Conservation (phyloP, 805 yeast species). For the Candida arabinofermentans region DNA sequence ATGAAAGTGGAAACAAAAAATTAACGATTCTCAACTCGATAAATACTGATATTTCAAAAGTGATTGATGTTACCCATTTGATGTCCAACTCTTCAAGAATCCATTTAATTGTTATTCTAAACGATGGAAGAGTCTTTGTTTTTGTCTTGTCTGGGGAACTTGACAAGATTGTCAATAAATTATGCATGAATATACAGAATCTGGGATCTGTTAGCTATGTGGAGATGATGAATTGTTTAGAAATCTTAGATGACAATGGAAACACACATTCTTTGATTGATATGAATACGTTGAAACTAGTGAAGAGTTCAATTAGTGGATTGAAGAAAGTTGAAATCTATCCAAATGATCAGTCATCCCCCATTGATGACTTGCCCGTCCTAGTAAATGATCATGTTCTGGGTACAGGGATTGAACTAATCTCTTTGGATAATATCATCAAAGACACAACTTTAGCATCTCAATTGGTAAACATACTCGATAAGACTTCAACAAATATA, state of each 20-base stretch:
- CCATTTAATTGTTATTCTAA: constrained; percentile 7
- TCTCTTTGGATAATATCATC: constrained; percentile 8
- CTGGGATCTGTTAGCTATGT: too few species aligned
- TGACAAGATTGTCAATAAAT: constrained; percentile 5
- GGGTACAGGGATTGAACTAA: constrained; percentile 5
- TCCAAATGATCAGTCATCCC: constrained; percentile 2
- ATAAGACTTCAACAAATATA: not conserved
- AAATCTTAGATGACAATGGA: constrained; percentile 3
- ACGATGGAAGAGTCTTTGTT: constrained; percentile 2
- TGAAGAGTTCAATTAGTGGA: too few species aligned
- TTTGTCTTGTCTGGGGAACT: constrained; percentile 9
- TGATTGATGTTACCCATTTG: constrained; percentile 8
- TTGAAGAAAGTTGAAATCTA: constrained; percentile 4
- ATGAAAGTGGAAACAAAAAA: too few species aligned
- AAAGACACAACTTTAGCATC: not conserved
- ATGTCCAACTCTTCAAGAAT: not conserved
- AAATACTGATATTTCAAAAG: constrained; percentile 4
- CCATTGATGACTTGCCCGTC: constrained; percentile 10
- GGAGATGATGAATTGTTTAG: constrained; percentile 8
- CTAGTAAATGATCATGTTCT: constrained; percentile 4
- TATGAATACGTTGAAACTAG: constrained; percentile 1
- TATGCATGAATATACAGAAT: too few species aligned
- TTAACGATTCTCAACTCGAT: too few species aligned
- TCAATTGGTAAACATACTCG: constrained; percentile 1
- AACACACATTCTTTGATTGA: constrained; percentile 1